Evolutionary conservation across 1,284 basidiomycete genomes (phyloP).

Genomic region (Malassezia dermatis): DNA sequence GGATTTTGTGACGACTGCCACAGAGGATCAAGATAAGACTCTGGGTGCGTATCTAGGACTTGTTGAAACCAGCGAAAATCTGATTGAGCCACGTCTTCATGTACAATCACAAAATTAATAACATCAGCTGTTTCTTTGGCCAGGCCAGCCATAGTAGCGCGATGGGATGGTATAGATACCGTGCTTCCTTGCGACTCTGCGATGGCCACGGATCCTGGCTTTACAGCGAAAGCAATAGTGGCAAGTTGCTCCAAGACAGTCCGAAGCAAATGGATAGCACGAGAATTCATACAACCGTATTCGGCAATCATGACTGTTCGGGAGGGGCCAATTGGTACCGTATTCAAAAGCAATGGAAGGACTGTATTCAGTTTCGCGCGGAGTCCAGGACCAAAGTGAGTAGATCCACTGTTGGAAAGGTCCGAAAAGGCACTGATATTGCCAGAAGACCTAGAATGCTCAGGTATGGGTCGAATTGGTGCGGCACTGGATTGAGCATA

Average conservation of each 20-base stretch:
- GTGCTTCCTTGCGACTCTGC: conserved; percentile 10
- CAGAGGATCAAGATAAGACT: conserved; percentile 38
- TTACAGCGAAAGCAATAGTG: conserved; percentile 14
- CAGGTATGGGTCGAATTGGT: background rate
- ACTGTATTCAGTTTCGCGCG: conserved; percentile 39
- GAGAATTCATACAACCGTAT: conserved; percentile 47
- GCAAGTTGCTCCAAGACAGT: conserved; percentile 37
- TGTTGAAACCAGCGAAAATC: conserved; percentile 46
- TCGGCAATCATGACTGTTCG: conserved; percentile 45
- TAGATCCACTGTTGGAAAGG: background rate
- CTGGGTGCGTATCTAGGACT: conserved; percentile 34
- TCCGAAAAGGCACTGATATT: background rate
- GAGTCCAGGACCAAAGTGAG: conserved; percentile 44
- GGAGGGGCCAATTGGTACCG: conserved; percentile 28
- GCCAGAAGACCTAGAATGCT: background rate
- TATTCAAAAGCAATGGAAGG: conserved; percentile 28
- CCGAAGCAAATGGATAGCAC: conserved; percentile 43
- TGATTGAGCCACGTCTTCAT: conserved; percentile 41
- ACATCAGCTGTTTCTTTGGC: background rate
- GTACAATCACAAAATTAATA: conserved; percentile 45
- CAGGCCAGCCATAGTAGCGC: conserved; percentile 18
- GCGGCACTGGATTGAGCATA: background rate
- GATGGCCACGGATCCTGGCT: conserved; percentile 18
- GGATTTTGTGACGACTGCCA: conserved; percentile 36
- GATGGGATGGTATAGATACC: conserved; percentile 11